Evolutionary conservation across 2,329 filamentous ascomycete genomes (phyloP), one percentile per base, ranked within the genome.

Genomic region (Cladophialophora psammophila): DNA sequence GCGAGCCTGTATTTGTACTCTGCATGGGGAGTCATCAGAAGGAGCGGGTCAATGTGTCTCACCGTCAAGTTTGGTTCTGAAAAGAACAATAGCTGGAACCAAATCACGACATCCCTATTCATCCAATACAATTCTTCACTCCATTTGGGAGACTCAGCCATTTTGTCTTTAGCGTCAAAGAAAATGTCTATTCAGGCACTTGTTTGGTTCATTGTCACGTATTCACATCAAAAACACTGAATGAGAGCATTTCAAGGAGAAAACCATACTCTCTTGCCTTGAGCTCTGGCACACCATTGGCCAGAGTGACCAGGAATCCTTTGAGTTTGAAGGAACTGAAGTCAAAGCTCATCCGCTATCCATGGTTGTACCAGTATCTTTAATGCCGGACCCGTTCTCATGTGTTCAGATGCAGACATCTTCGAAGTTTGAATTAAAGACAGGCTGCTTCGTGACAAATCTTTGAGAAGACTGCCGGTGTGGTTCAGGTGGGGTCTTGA

Each of bases 91-190:
- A 26, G 9, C 18, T 50, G 45, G 45, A 26, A 10, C 45, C 18
- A 50, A 26, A 26, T 50, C 18, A 10, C 26, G 3, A 45, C 42
- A 45, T 18, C 6, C 6, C 15, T 18, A 6, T 45, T 3, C 20
- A 12, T 9, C 45, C 45, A 50, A 50, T 50, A 50, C 45, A 20
- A 50, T 50, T n/a, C 18, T 50, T 50, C 45, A n/a, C 20, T 20
- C 18, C 5, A 9, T 26, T n/a, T 26, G 4, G 15, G 45, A 50
- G 40, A 10, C 45, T 50, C 18, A 26, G 12, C 10, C 18, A 50
- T 26, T 26, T 6, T 50, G 45, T 20, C 18, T 12, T 26, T 26
- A 50, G 45, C 13, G 18, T 26, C 18, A n/a, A 26, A 26, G 45
- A 26, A n/a, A 26, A 50, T 26, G 2, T 12, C 45, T 50, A 26